A percentile compares a stretch with the other conserved stretches of the same genome.
phyloP scores from a whole-genome alignment of 2,329 filamentous ascomycete genomes.

The Colletotrichum tofieldiae region DNA sequence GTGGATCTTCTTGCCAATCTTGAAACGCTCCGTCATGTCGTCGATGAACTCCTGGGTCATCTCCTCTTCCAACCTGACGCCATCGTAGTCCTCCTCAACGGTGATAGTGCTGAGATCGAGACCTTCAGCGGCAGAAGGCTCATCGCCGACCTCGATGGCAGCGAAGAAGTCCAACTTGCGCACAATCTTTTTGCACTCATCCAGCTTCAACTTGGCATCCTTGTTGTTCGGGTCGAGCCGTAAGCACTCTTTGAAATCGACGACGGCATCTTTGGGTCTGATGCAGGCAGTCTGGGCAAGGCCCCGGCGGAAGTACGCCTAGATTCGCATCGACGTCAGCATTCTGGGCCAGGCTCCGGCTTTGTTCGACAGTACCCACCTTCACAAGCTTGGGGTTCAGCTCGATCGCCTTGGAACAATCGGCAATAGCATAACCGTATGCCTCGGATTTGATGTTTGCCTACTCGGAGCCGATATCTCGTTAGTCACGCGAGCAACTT shows the following conservation, averaged over 20 bases:
- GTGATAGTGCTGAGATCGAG: constrained; percentile 89
- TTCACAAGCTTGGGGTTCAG: constrained; percentile 91
- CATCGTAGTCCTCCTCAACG: constrained; percentile 89
- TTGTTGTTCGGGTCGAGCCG: constrained; percentile 90
- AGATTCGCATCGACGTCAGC: constrained; percentile 44
- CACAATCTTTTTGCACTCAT: constrained; percentile 95
- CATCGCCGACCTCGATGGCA: constrained; percentile 93
- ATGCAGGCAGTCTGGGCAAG: constrained; percentile 93
- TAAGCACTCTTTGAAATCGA: constrained; percentile 93
- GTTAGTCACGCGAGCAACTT: constrained; percentile 64
- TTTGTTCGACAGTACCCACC: constrained; percentile 64
- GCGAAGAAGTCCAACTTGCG: constrained; percentile 93
- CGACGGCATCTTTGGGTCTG: constrained; percentile 87
- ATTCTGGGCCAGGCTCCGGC: neutral
- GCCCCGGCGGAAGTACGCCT: constrained; percentile 96
- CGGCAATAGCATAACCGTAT: constrained; percentile 92
- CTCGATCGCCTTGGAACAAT: constrained; percentile 93
- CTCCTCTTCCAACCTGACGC: constrained; percentile 80
- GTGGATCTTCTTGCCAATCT: constrained; percentile 94
- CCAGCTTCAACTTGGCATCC: constrained; percentile 90
- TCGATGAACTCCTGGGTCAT: constrained; percentile 99
- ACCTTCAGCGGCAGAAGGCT: constrained; percentile 91
- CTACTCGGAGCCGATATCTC: constrained; percentile 61
- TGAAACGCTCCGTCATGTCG: constrained; percentile 97
- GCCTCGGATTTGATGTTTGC: constrained; percentile 96